Evolutionary conservation across 768 basidiomycete genomes (phyloP).

Genomic region (Lentinula detonsa): DNA sequence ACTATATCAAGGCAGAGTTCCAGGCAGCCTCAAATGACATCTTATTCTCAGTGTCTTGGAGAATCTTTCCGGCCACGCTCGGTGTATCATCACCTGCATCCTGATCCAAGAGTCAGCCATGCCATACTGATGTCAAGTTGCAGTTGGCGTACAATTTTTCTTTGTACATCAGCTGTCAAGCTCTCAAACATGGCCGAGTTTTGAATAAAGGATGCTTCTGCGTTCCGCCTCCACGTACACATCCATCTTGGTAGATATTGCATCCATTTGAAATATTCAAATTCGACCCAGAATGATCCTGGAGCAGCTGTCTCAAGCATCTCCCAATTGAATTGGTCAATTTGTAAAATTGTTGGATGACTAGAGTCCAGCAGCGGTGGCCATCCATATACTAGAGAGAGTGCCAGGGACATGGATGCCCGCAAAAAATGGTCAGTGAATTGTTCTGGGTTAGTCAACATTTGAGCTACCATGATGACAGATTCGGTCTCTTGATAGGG

Average conservation of each 20-base stretch:
- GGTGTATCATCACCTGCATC: neutral
- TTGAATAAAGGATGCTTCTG: conserved; percentile 6
- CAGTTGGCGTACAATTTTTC: neutral
- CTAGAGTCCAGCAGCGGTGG: conserved; percentile 6
- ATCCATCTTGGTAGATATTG: conserved; percentile 20
- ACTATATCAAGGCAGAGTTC: neutral
- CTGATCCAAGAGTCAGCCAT: neutral
- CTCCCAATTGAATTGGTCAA: conserved; percentile 16
- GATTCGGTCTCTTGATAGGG: neutral
- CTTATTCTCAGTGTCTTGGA: neutral
- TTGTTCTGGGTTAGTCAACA: neutral
- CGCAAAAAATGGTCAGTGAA: conserved; percentile 2
- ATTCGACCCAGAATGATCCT: conserved; percentile 27
- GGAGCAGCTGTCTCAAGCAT: conserved; percentile 20
- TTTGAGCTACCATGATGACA: neutral
- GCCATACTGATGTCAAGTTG: neutral
- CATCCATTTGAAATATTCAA: conserved; percentile 19
- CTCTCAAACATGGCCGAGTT: conserved; percentile 15
- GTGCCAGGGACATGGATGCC: conserved; percentile 9
- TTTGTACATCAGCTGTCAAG: conserved; percentile 2
- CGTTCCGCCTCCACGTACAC: conserved; percentile 22
- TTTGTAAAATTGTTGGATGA: conserved; percentile 10
- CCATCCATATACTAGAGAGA: conserved; percentile 13
- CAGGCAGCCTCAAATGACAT: neutral
- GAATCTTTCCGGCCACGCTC: neutral